Percentiles rank a stretch among this genome's conserved stretches.
These are phyloP conservation scores for Aspergillus sp. DNA, from an alignment of 2,329 filamentous ascomycete genomes.

Conservation along the genomic window DNA sequence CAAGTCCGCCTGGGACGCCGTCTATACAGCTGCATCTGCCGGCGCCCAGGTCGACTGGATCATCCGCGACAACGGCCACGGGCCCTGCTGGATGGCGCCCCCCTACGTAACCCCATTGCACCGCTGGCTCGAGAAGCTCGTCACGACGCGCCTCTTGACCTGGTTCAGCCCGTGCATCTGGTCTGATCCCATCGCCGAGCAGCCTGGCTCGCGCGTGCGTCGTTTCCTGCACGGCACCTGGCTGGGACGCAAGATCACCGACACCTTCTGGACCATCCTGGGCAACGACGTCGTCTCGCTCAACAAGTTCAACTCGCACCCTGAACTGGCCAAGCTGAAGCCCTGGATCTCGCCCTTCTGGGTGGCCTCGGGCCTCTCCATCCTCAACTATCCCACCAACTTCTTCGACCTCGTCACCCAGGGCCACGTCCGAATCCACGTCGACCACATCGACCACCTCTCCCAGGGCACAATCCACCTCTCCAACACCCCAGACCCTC, in stretches of 20 bases:
- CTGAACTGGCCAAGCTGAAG: conserved; percentile 47
- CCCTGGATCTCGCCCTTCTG: conserved; percentile 51
- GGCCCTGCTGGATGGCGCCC: conserved; percentile 41
- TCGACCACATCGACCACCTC: conserved; percentile 55
- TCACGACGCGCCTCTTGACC: conserved; percentile 65
- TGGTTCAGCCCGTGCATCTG: conserved; percentile 76
- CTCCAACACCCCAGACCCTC: conserved; percentile 45
- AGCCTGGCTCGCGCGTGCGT: conserved; percentile 52
- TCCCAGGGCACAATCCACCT: conserved; percentile 49
- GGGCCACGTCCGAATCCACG: conserved; percentile 55
- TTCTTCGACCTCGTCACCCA: conserved; percentile 58
- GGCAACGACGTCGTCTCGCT: conserved; percentile 49
- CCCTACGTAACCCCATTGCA: conserved; percentile 67
- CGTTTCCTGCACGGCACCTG: conserved; percentile 53
- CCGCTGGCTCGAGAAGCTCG: conserved; percentile 66
- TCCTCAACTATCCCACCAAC: conserved; percentile 60
- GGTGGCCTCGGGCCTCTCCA: conserved; percentile 57
- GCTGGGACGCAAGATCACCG: conserved; percentile 50
- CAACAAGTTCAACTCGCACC: conserved; percentile 47
- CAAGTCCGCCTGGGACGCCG: conserved; percentile 65
- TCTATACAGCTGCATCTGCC: conserved; percentile 56
- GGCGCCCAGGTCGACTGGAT: conserved; percentile 51
- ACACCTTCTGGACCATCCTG: conserved; percentile 56
- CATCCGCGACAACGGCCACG: conserved; percentile 43
- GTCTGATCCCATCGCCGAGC: conserved; percentile 57